These are phyloP conservation scores for Coix lacrymajobi DNA, from an alignment of 176 grass and related monocot species.

Conservation along the genomic window DNA sequence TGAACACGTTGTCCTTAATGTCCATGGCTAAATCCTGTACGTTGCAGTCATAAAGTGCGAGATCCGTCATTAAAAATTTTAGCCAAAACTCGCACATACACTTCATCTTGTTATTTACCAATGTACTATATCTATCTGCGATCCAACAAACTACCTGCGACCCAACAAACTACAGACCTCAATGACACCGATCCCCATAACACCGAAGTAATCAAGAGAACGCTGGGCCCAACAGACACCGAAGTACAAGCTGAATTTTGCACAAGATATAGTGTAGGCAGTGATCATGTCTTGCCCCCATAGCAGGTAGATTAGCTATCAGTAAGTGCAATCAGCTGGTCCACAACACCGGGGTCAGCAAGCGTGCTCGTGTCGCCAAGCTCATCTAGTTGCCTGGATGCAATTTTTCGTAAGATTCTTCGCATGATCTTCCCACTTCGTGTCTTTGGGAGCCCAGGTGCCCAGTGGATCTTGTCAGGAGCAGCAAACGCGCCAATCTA, in stretches of 20 bases:
- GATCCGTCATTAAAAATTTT: neutral
- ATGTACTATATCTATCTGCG: neutral
- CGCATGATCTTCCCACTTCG: constrained; percentile 99
- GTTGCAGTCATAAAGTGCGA: neutral
- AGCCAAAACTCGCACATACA: neutral
- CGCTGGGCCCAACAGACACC: neutral
- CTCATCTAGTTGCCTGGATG: constrained; percentile 80
- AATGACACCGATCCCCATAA: no score
- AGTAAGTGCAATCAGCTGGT: constrained; percentile 71
- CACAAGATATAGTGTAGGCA: neutral
- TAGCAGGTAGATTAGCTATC: constrained; percentile 36
- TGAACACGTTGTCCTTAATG: neutral
- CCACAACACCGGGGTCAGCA: constrained; percentile 78
- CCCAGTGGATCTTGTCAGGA: constrained; percentile 98
- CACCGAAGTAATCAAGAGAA: neutral
- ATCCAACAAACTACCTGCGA: constrained; percentile 20
- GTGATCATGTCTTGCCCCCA: neutral
- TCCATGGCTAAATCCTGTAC: neutral
- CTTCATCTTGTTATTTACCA: neutral
- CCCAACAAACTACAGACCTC: constrained; percentile 27
- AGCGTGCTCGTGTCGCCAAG: constrained; percentile 99
- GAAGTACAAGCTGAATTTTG: neutral
- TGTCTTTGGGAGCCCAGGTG: constrained; percentile 93
- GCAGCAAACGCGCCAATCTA: constrained; percentile 98
- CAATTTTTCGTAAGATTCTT: constrained; percentile 90